These are phyloP conservation scores for Claviceps africana DNA, from an alignment of 2,329 filamentous ascomycete genomes.

Conservation along the genomic window DNA sequence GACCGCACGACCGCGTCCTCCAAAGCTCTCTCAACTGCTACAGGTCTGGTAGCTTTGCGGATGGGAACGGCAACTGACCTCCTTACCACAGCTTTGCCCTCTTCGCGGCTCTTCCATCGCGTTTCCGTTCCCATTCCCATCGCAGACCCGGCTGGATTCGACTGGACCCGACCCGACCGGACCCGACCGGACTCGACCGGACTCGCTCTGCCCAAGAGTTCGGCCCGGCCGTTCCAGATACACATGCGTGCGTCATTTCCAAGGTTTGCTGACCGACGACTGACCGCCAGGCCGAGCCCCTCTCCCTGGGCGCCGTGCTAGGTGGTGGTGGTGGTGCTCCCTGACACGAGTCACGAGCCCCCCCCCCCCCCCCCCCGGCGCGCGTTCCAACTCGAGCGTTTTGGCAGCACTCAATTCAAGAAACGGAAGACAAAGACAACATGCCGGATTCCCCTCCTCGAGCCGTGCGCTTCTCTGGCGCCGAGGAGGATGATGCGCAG, in stretches of 20 bases:
- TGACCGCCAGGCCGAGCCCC: slow-evolving; percentile 6
- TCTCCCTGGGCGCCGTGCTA: slow-evolving; percentile 2
- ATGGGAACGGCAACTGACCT: background rate
- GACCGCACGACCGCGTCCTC: no score
- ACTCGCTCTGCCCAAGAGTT: background rate
- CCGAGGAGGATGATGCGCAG: slow-evolving; percentile 32
- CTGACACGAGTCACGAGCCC: background rate
- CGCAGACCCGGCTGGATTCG: background rate
- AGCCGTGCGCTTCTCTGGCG: slow-evolving; percentile 41
- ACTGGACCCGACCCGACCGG: no score
- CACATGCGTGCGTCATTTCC: background rate
- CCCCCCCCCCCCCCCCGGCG: no score
- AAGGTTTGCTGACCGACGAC: background rate
- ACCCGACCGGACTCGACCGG: background rate
- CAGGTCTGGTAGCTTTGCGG: background rate
- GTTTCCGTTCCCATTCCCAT: background rate
- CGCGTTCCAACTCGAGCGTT: background rate
- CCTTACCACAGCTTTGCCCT: background rate
- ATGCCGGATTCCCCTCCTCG: slow-evolving; percentile 39
- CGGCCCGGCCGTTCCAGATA: background rate
- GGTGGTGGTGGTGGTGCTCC: background rate
- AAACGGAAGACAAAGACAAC: slow-evolving; percentile 5
- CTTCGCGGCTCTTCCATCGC: background rate
- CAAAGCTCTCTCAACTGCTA: background rate
- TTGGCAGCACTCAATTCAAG: background rate